phyloP scores from a whole-genome alignment of 1,139 yeast species.

The Wickerhamiella infanticola region DNA sequence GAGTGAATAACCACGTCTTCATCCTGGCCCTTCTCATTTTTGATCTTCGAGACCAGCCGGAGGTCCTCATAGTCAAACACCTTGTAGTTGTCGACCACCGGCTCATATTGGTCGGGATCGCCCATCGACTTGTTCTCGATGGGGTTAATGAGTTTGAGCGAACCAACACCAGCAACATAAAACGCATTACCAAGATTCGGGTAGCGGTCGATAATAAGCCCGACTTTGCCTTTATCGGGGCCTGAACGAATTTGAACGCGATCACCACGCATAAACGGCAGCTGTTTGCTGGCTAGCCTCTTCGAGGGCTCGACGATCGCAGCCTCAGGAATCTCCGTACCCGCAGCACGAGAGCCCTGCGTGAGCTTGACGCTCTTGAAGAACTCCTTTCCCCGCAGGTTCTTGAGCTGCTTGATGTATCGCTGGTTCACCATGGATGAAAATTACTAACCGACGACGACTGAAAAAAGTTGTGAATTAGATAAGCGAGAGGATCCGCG shows the following conservation, averaged over 20 bases:
- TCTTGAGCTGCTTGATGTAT: conserved; percentile 10
- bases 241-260: conserved; percentile 55
- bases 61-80: conserved; percentile 50
- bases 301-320: conserved; percentile 26
- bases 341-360: conserved; percentile 14
- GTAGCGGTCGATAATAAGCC: conserved; percentile 31
- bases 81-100: conserved; percentile 41
- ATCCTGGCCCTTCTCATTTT: conserved; percentile 39
- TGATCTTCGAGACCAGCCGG: conserved; percentile 62
- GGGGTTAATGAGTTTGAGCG: conserved; percentile 42
- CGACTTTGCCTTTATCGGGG: conserved; percentile 52
- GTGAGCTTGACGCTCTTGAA: conserved; percentile 8
- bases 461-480: no score
- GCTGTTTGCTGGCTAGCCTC: conserved; percentile 29
- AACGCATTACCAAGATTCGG: conserved; percentile 35
- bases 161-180: conserved; percentile 40
- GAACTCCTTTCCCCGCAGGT: conserved; percentile 15
- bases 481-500: no score
- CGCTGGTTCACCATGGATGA: conserved; percentile 12
- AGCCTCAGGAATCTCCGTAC: conserved; percentile 14
- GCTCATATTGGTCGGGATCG: conserved; percentile 42
- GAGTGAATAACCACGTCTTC: conserved; percentile 69
- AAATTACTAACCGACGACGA: background rate
- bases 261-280: conserved; percentile 47
- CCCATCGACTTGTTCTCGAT: conserved; percentile 41